Base-by-base conservation (phyloP, 345 rosid genomes). In the Citrus sp. region DNA sequence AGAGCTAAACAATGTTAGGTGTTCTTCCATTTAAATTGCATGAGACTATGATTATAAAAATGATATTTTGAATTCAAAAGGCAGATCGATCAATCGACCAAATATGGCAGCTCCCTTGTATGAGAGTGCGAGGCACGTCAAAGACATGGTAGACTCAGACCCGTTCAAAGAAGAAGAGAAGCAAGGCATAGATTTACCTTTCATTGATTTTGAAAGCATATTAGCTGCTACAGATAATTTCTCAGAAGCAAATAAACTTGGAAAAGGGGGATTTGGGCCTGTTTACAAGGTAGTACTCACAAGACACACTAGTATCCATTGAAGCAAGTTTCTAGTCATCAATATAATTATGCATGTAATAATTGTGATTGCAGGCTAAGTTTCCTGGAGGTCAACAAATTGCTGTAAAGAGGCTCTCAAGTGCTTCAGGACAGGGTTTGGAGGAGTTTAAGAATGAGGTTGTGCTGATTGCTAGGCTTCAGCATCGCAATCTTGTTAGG, bases 401-500 rank as follows among this genome's bases (percentile, higher is more conserved):
- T 35, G 94, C 94, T 2, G 81, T 92, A 1, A 92, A 92, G 85
- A 88, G 97, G 77, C 85, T 89, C 0, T 87, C 83, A 1, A 88
- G 84, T 73, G 86, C 73, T 60, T 89, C 92, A 9, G 90, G 85
- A 67, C 94, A 92, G 79, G 94, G 94, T 30, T 77, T 82, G 14
- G 85, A 80, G 68, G 95, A 89, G 80, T 89, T 91, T 28, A 89
- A 86, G 82, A 89, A 88, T 25, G 93, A 91, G 76, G 84, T 89
- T 64, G 9, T 82, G 72, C 80, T 84, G 83, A 89, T 91, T 35
- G 87, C 92, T 58, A 88, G 77, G 67, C 86, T 91, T 35, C 93
- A 91, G 61, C 95, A 89, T 34, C 78, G 88, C 22, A 91, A 89
- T 82, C 91, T 89, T 0, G 95, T 89, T 1, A 85, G 78, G 73